Percentiles rank a stretch among this genome's conserved stretches.
These are phyloP conservation scores for Solanum pinnatisectum DNA, from an alignment of 257 asterid species.

Conservation along the genomic window DNA sequence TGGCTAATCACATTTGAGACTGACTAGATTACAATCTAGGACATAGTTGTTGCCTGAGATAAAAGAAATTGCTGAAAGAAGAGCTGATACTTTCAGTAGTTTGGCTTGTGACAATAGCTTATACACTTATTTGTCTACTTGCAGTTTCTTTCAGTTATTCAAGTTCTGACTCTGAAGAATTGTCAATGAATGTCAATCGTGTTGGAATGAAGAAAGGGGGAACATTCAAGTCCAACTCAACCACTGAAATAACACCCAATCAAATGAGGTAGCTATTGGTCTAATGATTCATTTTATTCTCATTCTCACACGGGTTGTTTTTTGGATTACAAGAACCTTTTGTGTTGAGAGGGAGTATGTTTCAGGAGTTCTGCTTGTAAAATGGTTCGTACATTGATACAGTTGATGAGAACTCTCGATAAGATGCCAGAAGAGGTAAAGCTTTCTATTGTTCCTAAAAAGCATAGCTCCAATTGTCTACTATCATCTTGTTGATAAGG, in stretches of 20 bases:
- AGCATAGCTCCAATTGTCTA: neutral
- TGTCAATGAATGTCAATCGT: slow-evolving; percentile 72
- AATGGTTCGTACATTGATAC: slow-evolving; percentile 68
- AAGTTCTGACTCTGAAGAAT: slow-evolving; percentile 70
- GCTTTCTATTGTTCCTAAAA: slow-evolving; percentile 5
- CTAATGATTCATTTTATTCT: neutral
- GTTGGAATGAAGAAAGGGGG: slow-evolving; percentile 75
- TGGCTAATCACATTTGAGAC: neutral
- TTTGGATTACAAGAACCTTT: neutral
- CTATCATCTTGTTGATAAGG: neutral
- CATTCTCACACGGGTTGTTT: neutral
- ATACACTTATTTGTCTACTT: neutral
- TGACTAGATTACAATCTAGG: neutral
- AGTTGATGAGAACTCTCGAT: slow-evolving; percentile 89
- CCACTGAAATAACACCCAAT: slow-evolving; percentile 67
- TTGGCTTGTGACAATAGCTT: neutral
- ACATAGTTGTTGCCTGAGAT: neutral
- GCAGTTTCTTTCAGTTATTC: slow-evolving; percentile 91
- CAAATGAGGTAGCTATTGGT: slow-evolving; percentile 60
- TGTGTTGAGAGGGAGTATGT: slow-evolving; percentile 4
- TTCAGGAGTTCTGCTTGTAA: slow-evolving; percentile 92
- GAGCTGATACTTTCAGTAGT: neutral
- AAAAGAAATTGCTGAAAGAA: neutral
- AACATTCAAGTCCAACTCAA: slow-evolving; percentile 54
- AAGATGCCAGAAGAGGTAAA: slow-evolving; percentile 93